Conservation (phyloP, 1,284 basidiomycete species). For the Anthracocystis panici-leucophaei region DNA sequence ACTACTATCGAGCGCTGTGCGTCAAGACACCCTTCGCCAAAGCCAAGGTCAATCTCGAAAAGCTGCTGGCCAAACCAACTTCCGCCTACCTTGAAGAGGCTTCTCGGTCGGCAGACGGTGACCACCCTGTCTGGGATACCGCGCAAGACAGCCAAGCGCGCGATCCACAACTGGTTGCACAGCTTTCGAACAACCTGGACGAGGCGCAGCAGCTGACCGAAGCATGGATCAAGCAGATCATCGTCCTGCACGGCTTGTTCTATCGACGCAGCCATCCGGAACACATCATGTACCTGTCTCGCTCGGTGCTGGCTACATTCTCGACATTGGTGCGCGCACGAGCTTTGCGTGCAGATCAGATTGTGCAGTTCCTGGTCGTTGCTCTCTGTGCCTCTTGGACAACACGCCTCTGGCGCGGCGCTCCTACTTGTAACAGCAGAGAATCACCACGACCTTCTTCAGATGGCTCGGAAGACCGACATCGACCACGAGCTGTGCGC, state of each 20-base stretch:
- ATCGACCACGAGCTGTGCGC: slow-evolving; percentile 71
- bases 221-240: slow-evolving; percentile 47
- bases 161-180: slow-evolving; percentile 26
- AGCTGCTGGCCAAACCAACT: slow-evolving; percentile 63
- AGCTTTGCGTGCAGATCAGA: slow-evolving; percentile 57
- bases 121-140: slow-evolving; percentile 29
- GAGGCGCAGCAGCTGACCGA: slow-evolving; percentile 23
- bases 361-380: slow-evolving; percentile 61
- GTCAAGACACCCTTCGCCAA: slow-evolving; percentile 87
- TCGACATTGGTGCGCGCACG: slow-evolving; percentile 42
- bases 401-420: slow-evolving; percentile 53
- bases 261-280: slow-evolving; percentile 50
- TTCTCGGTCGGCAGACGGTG: slow-evolving; percentile 18
- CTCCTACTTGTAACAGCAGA: slow-evolving; percentile 18
- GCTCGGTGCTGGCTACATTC: slow-evolving; percentile 50
- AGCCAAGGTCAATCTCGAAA: slow-evolving; percentile 85
- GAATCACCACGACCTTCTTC: slow-evolving; percentile 34
- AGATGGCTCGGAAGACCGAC: slow-evolving; percentile 38
- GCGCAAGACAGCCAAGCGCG: slow-evolving; percentile 28
- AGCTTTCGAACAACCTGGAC: slow-evolving; percentile 24
- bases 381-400: slow-evolving; percentile 61
- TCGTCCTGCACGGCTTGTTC: slow-evolving; percentile 62
- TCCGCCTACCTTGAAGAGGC: slow-evolving; percentile 35
- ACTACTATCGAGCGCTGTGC: slow-evolving; percentile 92
- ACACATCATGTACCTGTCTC: slow-evolving; percentile 48